Evolutionary conservation across 306 rosid genomes (phyloP).

Genomic region (Herpetospermum pedunculosum): DNA sequence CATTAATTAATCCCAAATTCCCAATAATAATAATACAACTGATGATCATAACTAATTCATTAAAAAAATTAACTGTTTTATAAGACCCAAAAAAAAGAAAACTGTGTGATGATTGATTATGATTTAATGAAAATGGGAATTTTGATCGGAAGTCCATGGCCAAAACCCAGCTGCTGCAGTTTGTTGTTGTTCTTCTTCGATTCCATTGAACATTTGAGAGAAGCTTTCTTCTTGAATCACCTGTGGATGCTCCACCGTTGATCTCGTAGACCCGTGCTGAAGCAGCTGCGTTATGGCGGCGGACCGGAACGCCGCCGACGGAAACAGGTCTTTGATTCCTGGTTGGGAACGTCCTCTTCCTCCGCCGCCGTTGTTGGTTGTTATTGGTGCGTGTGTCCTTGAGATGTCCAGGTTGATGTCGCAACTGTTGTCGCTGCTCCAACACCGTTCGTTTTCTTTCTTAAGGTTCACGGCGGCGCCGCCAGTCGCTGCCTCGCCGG

Average conservation of each 20-base stretch:
- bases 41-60: neutral
- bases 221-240: conserved; percentile 57
- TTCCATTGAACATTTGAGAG: conserved; percentile 59
- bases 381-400: conserved; percentile 35
- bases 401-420: conserved; percentile 64
- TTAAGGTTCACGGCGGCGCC: conserved; percentile 20
- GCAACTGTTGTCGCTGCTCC: conserved; percentile 80
- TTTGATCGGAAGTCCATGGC: conserved; percentile 41
- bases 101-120: neutral
- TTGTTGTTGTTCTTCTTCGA: conserved; percentile 58
- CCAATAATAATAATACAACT: conserved; percentile 3
- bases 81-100: neutral
- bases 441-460: conserved; percentile 58
- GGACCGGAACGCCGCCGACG: neutral
- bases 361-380: conserved; percentile 28
- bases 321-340: conserved; percentile 24
- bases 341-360: conserved; percentile 28
- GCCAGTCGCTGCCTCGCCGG: neutral
- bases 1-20: conserved; percentile 5
- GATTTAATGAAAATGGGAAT: neutral
- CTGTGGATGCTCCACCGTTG: conserved; percentile 7
- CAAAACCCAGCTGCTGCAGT: conserved; percentile 31
- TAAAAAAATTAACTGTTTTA: neutral
- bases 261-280: neutral
- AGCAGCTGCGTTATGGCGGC: conserved; percentile 57